These are phyloP conservation scores for Cupressus sempervirens DNA, from an alignment of 75 land plant species.

Conservation along the genomic window DNA sequence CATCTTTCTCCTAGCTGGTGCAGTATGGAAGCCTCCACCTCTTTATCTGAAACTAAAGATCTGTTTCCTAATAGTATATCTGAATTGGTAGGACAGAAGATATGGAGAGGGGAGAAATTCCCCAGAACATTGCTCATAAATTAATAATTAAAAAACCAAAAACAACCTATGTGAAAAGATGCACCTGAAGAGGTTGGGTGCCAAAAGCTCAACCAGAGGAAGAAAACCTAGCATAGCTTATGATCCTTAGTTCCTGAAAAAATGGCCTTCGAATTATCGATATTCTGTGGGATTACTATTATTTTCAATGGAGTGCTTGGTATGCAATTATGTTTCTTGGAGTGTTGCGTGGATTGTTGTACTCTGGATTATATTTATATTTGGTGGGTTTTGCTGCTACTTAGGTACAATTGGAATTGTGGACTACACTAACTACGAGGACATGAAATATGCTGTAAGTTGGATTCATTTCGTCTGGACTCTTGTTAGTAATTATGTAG, in stretches of 20 bases:
- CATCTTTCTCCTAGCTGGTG: no score
- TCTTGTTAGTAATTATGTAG: neutral
- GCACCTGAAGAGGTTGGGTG: no score
- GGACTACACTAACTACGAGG: constrained; percentile 89
- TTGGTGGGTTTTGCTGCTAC: neutral
- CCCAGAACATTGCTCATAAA: no score
- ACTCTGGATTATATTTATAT: neutral
- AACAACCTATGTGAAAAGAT: no score
- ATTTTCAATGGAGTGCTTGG: neutral
- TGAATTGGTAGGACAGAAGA: no score
- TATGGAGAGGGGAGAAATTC: no score
- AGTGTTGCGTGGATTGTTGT: neutral
- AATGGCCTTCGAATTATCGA: neutral
- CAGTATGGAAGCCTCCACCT: no score
- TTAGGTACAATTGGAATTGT: constrained; percentile 87
- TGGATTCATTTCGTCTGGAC: neutral
- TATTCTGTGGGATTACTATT: neutral
- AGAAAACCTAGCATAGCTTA: no score
- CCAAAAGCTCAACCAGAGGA: no score
- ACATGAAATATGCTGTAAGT: constrained; percentile 96
- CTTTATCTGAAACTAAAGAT: no score
- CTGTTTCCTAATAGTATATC: no score
- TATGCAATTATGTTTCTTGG: neutral
- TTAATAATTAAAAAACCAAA: no score
- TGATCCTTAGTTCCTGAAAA: neutral